Conservation (phyloP, 176 grass and related monocot genomes). For the Avena insularis region DNA sequence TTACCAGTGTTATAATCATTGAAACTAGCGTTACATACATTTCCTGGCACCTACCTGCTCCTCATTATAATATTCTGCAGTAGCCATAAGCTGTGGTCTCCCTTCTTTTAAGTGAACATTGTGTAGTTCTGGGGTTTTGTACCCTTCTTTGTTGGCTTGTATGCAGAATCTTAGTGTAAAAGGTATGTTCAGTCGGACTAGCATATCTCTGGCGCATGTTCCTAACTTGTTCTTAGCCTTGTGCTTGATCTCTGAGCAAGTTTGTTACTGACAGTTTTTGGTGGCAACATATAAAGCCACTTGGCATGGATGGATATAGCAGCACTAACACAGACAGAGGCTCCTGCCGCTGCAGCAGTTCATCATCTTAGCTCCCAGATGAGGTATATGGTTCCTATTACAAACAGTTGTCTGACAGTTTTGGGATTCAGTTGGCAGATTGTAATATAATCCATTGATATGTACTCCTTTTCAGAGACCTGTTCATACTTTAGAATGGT, state of each 20-base stretch:
- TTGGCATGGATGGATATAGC: slow-evolving; percentile 18
- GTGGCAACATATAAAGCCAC: not conserved
- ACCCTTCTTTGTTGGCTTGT: slow-evolving; percentile 8
- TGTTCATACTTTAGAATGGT: too few species aligned
- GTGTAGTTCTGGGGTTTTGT: too few species aligned
- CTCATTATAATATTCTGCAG: slow-evolving; percentile 16
- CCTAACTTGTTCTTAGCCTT: not conserved
- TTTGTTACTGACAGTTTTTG: slow-evolving; percentile 38
- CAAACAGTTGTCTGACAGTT: too few species aligned
- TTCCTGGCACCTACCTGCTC: slow-evolving; percentile 25
- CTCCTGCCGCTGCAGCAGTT: too few species aligned
- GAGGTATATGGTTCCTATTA: too few species aligned
- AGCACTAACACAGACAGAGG: too few species aligned
- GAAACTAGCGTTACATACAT: slow-evolving; percentile 31
- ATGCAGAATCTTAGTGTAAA: not conserved
- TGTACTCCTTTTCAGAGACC: too few species aligned
- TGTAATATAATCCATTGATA: too few species aligned
- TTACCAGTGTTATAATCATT: slow-evolving; percentile 20
- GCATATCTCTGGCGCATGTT: not conserved
- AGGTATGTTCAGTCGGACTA: too few species aligned
- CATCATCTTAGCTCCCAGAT: too few species aligned
- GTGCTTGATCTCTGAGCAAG: slow-evolving; percentile 11
- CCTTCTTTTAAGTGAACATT: not conserved
- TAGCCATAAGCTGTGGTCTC: not conserved
- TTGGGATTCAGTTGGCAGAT: too few species aligned